Evolutionary conservation across 306 rosid genomes (phyloP).

Genomic region (Acacia crassicarpa): DNA sequence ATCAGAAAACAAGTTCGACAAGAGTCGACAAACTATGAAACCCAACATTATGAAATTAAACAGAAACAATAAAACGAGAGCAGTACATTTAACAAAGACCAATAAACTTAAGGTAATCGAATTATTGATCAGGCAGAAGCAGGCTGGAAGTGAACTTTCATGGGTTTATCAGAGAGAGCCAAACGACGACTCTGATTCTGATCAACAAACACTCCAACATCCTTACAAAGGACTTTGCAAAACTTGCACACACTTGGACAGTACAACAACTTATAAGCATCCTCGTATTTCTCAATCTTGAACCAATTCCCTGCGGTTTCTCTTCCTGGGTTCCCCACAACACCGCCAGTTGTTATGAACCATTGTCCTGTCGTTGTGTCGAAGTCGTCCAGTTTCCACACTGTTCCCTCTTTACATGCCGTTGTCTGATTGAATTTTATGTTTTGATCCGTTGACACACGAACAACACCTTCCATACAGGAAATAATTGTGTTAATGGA

Average conservation of each 20-base stretch:
- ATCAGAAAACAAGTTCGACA: not conserved
- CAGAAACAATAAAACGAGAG: not conserved
- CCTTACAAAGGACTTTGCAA: conserved; percentile 51
- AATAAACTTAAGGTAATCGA: not conserved
- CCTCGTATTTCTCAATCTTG: conserved; percentile 60
- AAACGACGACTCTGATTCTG: conserved; percentile 28
- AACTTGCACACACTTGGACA: conserved; percentile 59
- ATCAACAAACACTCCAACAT: conserved; percentile 48
- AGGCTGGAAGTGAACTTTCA: conserved; percentile 41
- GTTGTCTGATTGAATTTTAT: conserved; percentile 33
- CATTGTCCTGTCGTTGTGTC: conserved; percentile 36
- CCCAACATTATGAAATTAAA: not conserved
- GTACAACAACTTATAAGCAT: conserved; percentile 52
- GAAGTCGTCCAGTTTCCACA: conserved; percentile 51
- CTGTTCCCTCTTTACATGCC: conserved; percentile 35
- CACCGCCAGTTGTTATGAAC: conserved; percentile 54
- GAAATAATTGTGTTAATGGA: no score
- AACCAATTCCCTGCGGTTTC: conserved; percentile 53
- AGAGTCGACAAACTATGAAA: not conserved
- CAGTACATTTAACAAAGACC: not conserved
- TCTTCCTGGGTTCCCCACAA: conserved; percentile 50
- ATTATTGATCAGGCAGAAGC: conserved; percentile 1
- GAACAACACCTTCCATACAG: conserved; percentile 15
- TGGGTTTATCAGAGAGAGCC: conserved; percentile 34
- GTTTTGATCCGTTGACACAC: conserved; percentile 52